Evolutionary conservation across 2,329 filamentous ascomycete genomes (phyloP).

Genomic region (Ascosphaera pollenicola): DNA sequence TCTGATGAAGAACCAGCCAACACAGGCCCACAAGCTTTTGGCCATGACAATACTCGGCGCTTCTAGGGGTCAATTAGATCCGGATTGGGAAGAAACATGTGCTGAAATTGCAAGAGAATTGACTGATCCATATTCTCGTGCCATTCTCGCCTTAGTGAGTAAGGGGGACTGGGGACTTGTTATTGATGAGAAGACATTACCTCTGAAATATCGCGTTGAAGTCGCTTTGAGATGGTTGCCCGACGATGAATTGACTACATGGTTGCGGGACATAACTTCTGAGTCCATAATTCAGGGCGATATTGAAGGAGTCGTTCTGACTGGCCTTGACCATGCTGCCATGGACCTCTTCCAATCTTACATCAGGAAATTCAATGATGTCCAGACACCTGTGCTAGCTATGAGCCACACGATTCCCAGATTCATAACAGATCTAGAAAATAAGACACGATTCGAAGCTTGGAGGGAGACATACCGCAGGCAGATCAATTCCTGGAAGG

Average conservation of each 20-base stretch:
- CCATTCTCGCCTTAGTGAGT: constrained; percentile 36
- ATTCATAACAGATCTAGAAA: constrained; percentile 31
- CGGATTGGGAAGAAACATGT: constrained; percentile 39
- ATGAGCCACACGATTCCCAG: constrained; percentile 35
- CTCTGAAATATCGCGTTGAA: constrained; percentile 37
- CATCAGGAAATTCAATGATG: constrained; percentile 34
- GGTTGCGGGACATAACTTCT: constrained; percentile 30
- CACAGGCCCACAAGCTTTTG: constrained; percentile 33
- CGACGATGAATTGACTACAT: constrained; percentile 25
- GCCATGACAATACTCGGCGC: constrained; percentile 29
- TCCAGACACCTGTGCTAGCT: constrained; percentile 40
- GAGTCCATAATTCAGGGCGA: constrained; percentile 31
- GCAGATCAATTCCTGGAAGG: constrained; percentile 38
- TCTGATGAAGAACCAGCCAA: constrained; percentile 29
- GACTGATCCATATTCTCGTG: constrained; percentile 37
- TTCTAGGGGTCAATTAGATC: constrained; percentile 24
- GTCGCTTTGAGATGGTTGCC: constrained; percentile 32
- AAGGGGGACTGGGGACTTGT: constrained; percentile 38
- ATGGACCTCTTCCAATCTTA: constrained; percentile 40
- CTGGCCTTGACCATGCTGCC: constrained; percentile 33
- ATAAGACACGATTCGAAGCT: constrained; percentile 30
- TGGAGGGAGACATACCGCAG: constrained; percentile 40
- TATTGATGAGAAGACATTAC: constrained; percentile 33
- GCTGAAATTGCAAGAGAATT: constrained; percentile 39
- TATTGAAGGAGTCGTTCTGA: constrained; percentile 39